Percentiles rank a stretch among this genome's conserved stretches.
These are phyloP conservation scores for Diaporthe caulivora DNA, from an alignment of 2,329 filamentous ascomycete genomes.

Conservation along the genomic window DNA sequence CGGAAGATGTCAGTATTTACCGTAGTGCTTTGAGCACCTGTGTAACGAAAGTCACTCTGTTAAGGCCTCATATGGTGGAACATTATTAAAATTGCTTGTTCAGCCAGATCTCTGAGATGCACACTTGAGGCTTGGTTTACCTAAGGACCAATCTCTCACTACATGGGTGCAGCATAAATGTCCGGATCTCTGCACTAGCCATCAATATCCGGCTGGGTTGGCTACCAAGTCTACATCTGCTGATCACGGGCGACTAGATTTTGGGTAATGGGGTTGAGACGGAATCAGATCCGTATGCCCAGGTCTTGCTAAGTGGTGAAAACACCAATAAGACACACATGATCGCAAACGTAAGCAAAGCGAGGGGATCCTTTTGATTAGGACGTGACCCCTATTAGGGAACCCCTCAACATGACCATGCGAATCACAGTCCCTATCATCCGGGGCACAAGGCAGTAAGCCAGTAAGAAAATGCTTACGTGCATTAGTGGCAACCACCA, in stretches of 20 bases:
- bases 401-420: background rate
- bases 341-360: background rate
- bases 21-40: too few species aligned
- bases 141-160: too few species aligned
- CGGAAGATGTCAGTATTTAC: too few species aligned
- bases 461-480: slow-evolving; percentile 16
- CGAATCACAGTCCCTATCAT: background rate
- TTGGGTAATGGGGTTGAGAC: background rate
- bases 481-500: slow-evolving; percentile 24
- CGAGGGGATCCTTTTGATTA: background rate
- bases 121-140: too few species aligned
- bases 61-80: too few species aligned
- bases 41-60: too few species aligned
- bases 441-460: background rate
- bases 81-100: too few species aligned
- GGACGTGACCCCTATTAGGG: background rate
- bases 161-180: too few species aligned
- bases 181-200: too few species aligned
- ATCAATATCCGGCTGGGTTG: too few species aligned
- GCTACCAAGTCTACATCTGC: background rate
- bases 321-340: background rate
- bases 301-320: background rate
- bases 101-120: too few species aligned
- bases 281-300: background rate
- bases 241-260: background rate